Conservation (phyloP, 768 basidiomycete species). For the Tulasnella sp. region DNA sequence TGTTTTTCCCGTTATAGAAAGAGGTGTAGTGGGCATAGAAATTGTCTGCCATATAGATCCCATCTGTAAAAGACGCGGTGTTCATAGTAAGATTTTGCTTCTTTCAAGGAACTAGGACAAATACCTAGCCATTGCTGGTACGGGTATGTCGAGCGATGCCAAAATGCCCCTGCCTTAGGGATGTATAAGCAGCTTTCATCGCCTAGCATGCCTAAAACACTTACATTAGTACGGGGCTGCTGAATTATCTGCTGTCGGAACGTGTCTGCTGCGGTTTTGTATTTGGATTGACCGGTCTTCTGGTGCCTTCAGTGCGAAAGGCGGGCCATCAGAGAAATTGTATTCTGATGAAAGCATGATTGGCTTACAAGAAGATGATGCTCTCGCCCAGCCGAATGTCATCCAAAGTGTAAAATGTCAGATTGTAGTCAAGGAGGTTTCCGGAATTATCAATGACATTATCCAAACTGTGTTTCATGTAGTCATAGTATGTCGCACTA, state of each 20-base stretch:
- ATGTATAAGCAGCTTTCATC: no score
- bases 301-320: no score
- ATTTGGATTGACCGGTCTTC: slow-evolving; percentile 29
- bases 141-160: no score
- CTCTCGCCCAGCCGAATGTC: slow-evolving; percentile 31
- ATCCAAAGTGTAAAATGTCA: slow-evolving; percentile 26
- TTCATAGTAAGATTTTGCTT: no score
- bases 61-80: no score
- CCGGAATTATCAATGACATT: slow-evolving; percentile 32
- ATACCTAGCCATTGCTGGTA: no score
- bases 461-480: slow-evolving; percentile 29
- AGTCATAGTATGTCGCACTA: slow-evolving; percentile 33
- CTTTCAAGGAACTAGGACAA: no score
- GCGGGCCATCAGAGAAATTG: no score
- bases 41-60: slow-evolving; percentile 35
- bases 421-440: slow-evolving; percentile 31
- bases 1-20: slow-evolving; percentile 27
- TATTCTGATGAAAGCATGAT: no score
- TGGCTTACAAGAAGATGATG: slow-evolving; percentile 29
- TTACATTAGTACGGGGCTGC: slow-evolving; percentile 35
- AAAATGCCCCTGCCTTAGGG: slow-evolving; percentile 36
- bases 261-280: slow-evolving; percentile 31
- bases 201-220: no score
- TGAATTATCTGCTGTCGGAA: slow-evolving; percentile 31
- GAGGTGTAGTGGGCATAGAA: slow-evolving; percentile 34